Conservation (phyloP, 352 stramenopile genomes). For the Phytophthora hybrid region DNA sequence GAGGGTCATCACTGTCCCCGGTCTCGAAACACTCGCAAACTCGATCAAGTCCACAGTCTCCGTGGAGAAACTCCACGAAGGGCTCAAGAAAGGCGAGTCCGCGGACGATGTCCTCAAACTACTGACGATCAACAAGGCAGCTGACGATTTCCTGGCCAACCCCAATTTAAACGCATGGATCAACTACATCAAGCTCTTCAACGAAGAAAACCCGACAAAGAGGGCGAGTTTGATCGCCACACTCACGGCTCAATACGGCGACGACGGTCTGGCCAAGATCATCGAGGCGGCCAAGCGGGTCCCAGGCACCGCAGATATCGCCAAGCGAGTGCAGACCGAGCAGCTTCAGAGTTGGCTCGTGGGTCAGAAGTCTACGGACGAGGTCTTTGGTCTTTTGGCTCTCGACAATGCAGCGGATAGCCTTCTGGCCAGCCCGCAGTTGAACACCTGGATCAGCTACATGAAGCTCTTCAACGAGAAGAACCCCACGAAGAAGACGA, state of each 20-base stretch:
- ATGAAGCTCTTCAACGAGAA: slow-evolving; percentile 4
- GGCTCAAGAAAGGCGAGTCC: slow-evolving; percentile 13
- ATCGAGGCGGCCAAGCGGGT: slow-evolving; percentile 19
- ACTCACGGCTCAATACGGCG: slow-evolving; percentile 10
- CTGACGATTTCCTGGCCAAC: slow-evolving; percentile 2
- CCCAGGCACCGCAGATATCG: not conserved
- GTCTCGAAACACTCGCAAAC: not conserved
- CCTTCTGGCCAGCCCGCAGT: not conserved
- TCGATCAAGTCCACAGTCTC: slow-evolving; percentile 13
- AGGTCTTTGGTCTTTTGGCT: not conserved
- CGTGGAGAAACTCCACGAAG: slow-evolving; percentile 9
- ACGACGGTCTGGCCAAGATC: slow-evolving; percentile 22
- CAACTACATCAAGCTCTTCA: slow-evolving; percentile 26
- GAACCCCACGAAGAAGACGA: slow-evolving; percentile 1
- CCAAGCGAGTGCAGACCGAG: slow-evolving; percentile 1
- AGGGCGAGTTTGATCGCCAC: slow-evolving; percentile 17
- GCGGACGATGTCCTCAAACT: slow-evolving; percentile 9
- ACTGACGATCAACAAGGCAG: slow-evolving; percentile 14
- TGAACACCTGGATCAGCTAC: slow-evolving; percentile 3
- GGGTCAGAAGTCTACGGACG: not conserved
- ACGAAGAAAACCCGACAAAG: slow-evolving; percentile 11
- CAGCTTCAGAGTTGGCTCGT: not conserved
- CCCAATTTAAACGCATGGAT: slow-evolving; percentile 14
- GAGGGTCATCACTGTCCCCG: not conserved
- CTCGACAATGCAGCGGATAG: slow-evolving; percentile 4